These are phyloP conservation scores for Nepenthes mirabilis DNA, from an alignment of 148 eudicot species.

Conservation along the genomic window DNA sequence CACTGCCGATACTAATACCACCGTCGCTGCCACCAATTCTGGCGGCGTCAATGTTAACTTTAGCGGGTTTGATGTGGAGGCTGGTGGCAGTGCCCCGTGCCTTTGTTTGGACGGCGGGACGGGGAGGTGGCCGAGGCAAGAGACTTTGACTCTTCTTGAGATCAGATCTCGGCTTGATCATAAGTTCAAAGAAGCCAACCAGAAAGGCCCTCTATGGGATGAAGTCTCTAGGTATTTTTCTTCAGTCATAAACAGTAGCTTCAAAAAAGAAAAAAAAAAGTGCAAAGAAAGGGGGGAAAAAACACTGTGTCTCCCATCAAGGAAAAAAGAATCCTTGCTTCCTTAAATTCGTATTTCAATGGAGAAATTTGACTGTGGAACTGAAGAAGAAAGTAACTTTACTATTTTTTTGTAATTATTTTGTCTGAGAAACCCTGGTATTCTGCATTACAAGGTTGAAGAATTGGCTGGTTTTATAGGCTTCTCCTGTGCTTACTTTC, in stretches of 20 bases:
- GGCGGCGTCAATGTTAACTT: background rate
- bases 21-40: background rate
- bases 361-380: too few species aligned
- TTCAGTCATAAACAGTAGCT: background rate
- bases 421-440: too few species aligned
- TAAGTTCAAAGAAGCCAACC: slow-evolving; percentile 93
- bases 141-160: slow-evolving; percentile 78
- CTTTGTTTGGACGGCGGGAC: slow-evolving; percentile 18
- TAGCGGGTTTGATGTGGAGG: slow-evolving; percentile 20
- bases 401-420: too few species aligned
- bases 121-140: slow-evolving; percentile 95
- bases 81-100: slow-evolving; percentile 3
- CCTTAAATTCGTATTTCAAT: too few species aligned
- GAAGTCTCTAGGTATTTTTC: slow-evolving; percentile 79
- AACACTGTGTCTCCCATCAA: too few species aligned
- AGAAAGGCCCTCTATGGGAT: slow-evolving; percentile 97
- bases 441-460: too few species aligned
- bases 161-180: slow-evolving; percentile 82
- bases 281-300: too few species aligned
- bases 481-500: too few species aligned
- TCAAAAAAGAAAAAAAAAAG: background rate
- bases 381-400: too few species aligned
- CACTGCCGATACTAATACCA: background rate
- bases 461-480: too few species aligned
- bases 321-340: too few species aligned